Conservation (phyloP, 75 land plant genomes). For the Cupressus sempervirens region DNA sequence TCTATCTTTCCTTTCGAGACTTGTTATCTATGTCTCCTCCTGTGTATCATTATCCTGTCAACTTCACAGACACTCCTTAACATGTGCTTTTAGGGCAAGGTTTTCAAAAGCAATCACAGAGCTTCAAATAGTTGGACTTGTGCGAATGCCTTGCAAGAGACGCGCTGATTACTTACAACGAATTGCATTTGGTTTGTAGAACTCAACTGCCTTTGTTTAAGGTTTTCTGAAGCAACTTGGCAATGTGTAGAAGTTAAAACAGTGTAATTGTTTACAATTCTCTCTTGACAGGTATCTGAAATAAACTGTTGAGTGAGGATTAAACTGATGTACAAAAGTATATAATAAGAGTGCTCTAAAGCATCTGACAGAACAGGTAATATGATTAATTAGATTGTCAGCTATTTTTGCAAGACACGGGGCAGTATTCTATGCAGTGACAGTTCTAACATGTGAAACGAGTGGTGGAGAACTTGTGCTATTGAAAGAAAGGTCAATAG, state of each 20-base stretch:
- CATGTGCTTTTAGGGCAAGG: constrained; percentile 57
- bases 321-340: neutral
- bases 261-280: neutral
- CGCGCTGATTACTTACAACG: constrained; percentile 81
- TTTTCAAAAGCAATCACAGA: constrained; percentile 82
- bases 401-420: neutral
- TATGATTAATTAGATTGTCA: neutral
- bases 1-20: neutral
- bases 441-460: neutral
- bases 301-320: neutral
- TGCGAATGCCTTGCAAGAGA: constrained; percentile 78
- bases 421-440: neutral
- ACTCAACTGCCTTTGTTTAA: neutral
- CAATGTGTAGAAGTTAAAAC: neutral
- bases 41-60: neutral
- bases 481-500: too few relatives aligned
- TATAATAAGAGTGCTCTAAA: neutral
- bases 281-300: neutral
- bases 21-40: neutral
- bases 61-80: constrained; percentile 27
- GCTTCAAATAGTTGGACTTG: constrained; percentile 75
- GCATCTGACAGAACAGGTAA: neutral
- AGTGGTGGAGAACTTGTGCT: too few relatives aligned
- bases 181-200: constrained; percentile 57
- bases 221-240: neutral